Evolutionary conservation across 768 basidiomycete genomes (phyloP), one percentile per base, ranked within the genome.

Genomic region (Kwoniella dejecticola): DNA sequence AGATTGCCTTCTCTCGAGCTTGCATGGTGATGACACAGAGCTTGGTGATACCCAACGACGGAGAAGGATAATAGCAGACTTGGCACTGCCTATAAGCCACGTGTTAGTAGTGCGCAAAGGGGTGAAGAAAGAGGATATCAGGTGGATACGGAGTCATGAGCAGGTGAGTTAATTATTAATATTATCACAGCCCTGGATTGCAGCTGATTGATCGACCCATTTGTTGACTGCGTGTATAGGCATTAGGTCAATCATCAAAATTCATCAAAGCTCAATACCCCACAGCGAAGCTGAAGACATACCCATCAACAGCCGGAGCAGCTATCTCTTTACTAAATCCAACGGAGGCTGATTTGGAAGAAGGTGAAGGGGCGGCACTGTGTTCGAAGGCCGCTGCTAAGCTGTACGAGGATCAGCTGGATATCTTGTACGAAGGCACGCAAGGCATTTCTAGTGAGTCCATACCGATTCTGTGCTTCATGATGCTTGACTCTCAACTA

Each of bases 121-220:
- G 2, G 59, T 55, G 15, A 64, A 54, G 44, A 38, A 72, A 66
- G 63, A 66, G 30, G 64, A 75, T 57, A 71, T 79, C 23, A 52
- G 27, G 4, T 74, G 70, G 68, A 70, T 79, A 11, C 61, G 70
- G 45, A 74, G 71, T 57, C 77, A 79, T 60, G 77, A 79, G 41
- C 77, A 78, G 71, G 77, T 75, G 29, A 67, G 21, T 27, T n/a
- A 17, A 15, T 15, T 4, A 24, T 3, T n/a, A n/a, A n/a, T n/a
- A n/a, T n/a, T n/a, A n/a, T n/a, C n/a, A n/a, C n/a, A n/a, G n/a
- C n/a, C n/a, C n/a, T n/a, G n/a, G n/a, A n/a, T n/a, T n/a, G n/a
- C n/a, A n/a, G n/a, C n/a, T n/a, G n/a, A n/a, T 27, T 46, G 7
- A 12, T 29, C 2, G 26, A 46, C 7, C 33, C 7, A 36, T 4